A percentile compares a stretch with the other conserved stretches of the same genome.
These are phyloP conservation scores for Panus rudis DNA, from an alignment of 768 basidiomycete species.

Conservation along the genomic window DNA sequence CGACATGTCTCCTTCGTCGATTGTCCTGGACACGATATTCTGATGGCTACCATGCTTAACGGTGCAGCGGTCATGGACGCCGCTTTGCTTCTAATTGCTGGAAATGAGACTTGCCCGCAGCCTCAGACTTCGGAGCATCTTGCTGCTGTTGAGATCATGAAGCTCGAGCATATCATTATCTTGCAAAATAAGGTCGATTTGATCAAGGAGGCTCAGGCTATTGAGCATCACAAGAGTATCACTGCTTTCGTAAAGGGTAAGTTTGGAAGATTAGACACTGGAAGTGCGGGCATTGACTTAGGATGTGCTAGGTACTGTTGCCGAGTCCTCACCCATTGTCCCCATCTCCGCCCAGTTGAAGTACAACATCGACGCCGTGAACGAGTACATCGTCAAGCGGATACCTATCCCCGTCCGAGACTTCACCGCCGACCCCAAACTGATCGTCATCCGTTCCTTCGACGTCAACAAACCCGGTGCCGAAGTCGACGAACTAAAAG, in stretches of 20 bases:
- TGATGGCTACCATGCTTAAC: constrained; percentile 99
- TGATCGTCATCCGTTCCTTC: constrained; percentile 98
- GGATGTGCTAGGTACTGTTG: constrained; percentile 72
- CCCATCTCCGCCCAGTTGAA: constrained; percentile 98
- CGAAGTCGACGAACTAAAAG: constrained; percentile 94
- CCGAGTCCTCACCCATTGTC: constrained; percentile 94
- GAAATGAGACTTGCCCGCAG: constrained; percentile 98
- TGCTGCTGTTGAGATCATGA: constrained; percentile 99
- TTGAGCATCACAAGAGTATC: constrained; percentile 96
- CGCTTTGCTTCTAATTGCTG: constrained; percentile 89
- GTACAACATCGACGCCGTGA: constrained; percentile 99
- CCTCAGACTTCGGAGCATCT: constrained; percentile 98
- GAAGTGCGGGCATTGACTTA: neutral
- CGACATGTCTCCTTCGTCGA: constrained; percentile 99
- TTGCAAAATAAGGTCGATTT: constrained; percentile 98
- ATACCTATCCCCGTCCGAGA: constrained; percentile 94
- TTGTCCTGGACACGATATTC: constrained; percentile 96
- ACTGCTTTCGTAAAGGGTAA: constrained; percentile 89
- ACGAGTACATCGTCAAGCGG: constrained; percentile 95
- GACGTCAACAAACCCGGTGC: constrained; percentile 99
- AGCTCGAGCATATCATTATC: constrained; percentile 95
- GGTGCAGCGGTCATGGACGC: constrained; percentile 99
- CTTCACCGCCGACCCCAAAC: constrained; percentile 83
- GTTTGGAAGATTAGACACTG: constrained; percentile 8
- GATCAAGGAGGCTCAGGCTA: constrained; percentile 89